phyloP scores from a whole-genome alignment of 805 yeast genomes.

The Candida fluviatilis region DNA sequence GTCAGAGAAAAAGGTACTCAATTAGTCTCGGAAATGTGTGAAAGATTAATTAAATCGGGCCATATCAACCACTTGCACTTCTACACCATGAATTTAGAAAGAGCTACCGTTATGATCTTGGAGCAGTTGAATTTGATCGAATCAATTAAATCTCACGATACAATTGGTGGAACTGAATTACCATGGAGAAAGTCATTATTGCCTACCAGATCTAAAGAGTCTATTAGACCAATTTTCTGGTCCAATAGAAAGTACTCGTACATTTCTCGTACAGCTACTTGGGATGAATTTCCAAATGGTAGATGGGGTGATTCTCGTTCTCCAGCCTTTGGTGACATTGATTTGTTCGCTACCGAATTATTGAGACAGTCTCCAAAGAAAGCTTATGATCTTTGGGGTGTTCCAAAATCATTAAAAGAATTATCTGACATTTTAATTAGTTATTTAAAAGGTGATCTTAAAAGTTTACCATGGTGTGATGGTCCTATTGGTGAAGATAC shows the following conservation, averaged over 20 bases:
- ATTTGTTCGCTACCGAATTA: slow-evolving; percentile 71
- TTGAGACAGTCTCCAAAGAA: slow-evolving; percentile 79
- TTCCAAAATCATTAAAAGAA: slow-evolving; percentile 59
- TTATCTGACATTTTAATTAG: slow-evolving; percentile 57
- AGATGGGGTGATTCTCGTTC: slow-evolving; percentile 98
- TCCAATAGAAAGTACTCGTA: slow-evolving; percentile 88
- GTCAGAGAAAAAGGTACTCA: slow-evolving; percentile 86
- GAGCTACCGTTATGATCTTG: slow-evolving; percentile 82
- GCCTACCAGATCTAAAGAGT: slow-evolving; percentile 72
- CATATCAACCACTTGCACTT: slow-evolving; percentile 84
- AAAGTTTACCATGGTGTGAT: slow-evolving; percentile 91
- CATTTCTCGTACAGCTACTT: slow-evolving; percentile 81
- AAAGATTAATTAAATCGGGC: slow-evolving; percentile 63
- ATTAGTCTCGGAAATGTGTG: slow-evolving; percentile 80
- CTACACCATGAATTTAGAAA: slow-evolving; percentile 96
- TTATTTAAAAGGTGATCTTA: slow-evolving; percentile 69
- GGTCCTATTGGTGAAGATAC: slow-evolving; percentile 81
- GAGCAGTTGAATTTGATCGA: slow-evolving; percentile 64
- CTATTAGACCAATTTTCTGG: slow-evolving; percentile 95
- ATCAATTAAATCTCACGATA: slow-evolving; percentile 32
- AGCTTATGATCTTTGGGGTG: slow-evolving; percentile 86
- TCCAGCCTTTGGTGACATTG: slow-evolving; percentile 93
- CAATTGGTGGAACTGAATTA: slow-evolving; percentile 38
- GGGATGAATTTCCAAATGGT: slow-evolving; percentile 99
- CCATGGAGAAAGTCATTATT: slow-evolving; percentile 95